Evolutionary conservation across 306 rosid species (phyloP).

Genomic region (Lotus japonicus): DNA sequence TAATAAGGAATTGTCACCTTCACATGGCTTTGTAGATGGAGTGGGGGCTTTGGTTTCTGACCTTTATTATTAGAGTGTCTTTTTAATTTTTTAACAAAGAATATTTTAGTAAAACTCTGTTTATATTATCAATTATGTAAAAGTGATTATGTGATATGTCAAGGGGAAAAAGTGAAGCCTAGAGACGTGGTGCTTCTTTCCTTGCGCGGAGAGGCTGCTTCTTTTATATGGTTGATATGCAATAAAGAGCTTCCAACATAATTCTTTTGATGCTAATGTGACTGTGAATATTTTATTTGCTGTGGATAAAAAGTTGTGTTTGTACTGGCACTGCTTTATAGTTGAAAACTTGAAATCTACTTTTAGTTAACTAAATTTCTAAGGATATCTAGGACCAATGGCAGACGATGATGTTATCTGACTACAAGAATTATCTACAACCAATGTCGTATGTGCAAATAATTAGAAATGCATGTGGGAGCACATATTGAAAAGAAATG

Average conservation of each 20-base stretch:
- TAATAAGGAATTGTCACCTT: conserved; percentile 51
- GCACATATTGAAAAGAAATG: no score
- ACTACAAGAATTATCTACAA: no score
- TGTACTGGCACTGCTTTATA: no score
- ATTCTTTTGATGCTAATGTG: background rate
- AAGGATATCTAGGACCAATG: no score
- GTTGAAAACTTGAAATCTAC: background rate
- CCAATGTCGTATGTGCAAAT: no score
- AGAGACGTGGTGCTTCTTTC: conserved; percentile 8
- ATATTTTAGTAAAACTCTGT: conserved; percentile 26
- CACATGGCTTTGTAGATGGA: background rate
- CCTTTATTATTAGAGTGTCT: conserved; percentile 8
- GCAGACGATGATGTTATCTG: no score
- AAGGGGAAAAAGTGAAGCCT: conserved; percentile 6
- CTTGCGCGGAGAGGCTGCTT: conserved; percentile 13
- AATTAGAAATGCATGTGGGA: no score
- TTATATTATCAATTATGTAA: conserved; percentile 7
- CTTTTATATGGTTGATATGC: conserved; percentile 19
- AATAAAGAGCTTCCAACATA: conserved; percentile 23
- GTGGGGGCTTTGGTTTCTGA: conserved; percentile 21
- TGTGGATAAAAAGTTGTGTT: background rate
- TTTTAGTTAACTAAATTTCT: no score
- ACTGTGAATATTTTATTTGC: background rate
- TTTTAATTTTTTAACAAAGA: background rate
- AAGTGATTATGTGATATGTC: background rate